Evolutionary conservation across 768 basidiomycete species (phyloP).

Genomic region (Macrocybe gigantea): DNA sequence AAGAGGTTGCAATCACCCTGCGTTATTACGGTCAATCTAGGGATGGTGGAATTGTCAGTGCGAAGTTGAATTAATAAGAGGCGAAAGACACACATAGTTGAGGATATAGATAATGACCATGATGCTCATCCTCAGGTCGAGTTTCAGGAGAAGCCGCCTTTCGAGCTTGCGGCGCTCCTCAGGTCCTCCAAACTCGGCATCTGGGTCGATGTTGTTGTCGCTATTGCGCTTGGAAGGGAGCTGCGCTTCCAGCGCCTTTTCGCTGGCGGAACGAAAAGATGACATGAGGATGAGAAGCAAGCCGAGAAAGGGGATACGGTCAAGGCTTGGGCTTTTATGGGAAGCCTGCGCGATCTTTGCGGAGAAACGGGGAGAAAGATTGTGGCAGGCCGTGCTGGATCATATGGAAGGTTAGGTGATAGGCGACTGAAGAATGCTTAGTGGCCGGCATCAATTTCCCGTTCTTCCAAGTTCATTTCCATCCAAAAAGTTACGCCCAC

Average conservation of each 20-base stretch:
- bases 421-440: too few species aligned
- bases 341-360: too few species aligned
- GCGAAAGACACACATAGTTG: constrained; percentile 25
- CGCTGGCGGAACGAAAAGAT: constrained; percentile 11
- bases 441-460: too few species aligned
- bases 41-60: constrained; percentile 32
- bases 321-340: neutral
- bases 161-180: constrained; percentile 23
- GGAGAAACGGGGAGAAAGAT: too few species aligned
- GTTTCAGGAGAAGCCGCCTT: constrained; percentile 34
- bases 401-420: too few species aligned
- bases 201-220: constrained; percentile 9
- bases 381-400: too few species aligned
- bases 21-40: constrained; percentile 72
- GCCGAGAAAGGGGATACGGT: neutral
- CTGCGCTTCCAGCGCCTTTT: constrained; percentile 4
- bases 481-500: too few species aligned
- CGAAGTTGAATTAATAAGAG: neutral
- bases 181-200: constrained; percentile 22
- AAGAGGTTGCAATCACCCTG: constrained; percentile 32
- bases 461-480: too few species aligned
- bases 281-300: constrained; percentile 8
- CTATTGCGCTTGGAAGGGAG: too few species aligned
- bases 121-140: constrained; percentile 47
- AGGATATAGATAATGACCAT: constrained; percentile 42